These are phyloP conservation scores for Cryptococcus sp. DNA, from an alignment of 1,284 basidiomycete species.

Conservation along the genomic window DNA sequence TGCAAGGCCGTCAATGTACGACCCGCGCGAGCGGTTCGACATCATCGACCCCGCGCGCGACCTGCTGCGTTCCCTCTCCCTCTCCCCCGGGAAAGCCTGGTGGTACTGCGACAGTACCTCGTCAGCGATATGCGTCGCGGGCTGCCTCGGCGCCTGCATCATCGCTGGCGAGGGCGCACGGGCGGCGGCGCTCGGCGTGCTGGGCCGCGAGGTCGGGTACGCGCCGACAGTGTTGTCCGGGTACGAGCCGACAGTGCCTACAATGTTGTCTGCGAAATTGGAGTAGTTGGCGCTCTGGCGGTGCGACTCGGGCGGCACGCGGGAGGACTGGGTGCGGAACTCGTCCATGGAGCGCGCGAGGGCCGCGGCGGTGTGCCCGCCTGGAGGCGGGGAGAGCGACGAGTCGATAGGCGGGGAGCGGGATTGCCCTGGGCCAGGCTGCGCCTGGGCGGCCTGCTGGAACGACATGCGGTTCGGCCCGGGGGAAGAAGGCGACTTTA, in stretches of 20 bases:
- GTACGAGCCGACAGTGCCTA: conserved; percentile 71
- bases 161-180: conserved; percentile 56
- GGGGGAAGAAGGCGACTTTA: conserved; percentile 33
- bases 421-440: conserved; percentile 13
- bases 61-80: conserved; percentile 49
- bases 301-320: conserved; percentile 17
- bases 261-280: conserved; percentile 62
- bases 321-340: conserved; percentile 41
- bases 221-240: conserved; percentile 72
- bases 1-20: conserved; percentile 23
- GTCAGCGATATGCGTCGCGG: conserved; percentile 59
- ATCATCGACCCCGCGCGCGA: conserved; percentile 50
- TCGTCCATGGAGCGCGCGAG: conserved; percentile 50
- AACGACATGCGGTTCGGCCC: conserved; percentile 28
- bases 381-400: conserved; percentile 46
- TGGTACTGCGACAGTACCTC: conserved; percentile 74
- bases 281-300: conserved; percentile 51
- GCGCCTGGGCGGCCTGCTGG: conserved; percentile 9
- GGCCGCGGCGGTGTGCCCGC: conserved; percentile 50
- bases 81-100: conserved; percentile 82
- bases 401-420: conserved; percentile 36
- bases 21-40: conserved; percentile 44
- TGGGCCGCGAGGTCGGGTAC: conserved; percentile 67
- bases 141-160: conserved; percentile 63
- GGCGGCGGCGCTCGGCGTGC: conserved; percentile 60